Evolutionary conservation across 140 eudicot species (phyloP), one percentile per base, ranked within the genome.

Genomic region (Cichorium intybus): DNA sequence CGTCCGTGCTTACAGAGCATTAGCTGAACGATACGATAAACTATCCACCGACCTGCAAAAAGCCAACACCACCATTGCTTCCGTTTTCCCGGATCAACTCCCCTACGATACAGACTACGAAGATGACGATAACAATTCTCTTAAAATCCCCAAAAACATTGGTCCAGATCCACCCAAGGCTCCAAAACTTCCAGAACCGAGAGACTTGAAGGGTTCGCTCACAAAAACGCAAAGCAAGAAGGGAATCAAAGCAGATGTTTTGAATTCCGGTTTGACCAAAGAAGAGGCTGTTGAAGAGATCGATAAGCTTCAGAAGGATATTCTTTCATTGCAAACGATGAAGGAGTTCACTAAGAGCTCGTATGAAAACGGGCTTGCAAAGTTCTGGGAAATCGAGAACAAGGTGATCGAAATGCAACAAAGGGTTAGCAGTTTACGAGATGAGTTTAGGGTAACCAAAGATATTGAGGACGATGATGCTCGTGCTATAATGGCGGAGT

Each of bases 391-490:
- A 7, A 83, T 88, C 17, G 99, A 88, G 77, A 80, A 86, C 52
- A 76, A 82, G 60, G 79, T 93, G 14, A 31, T 10, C 26, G 84
- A 86, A 58, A 68, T 69, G 82, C 99, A 93, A 41, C 79, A 81
- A 27, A 82, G 70, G 20, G 85, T 88, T 33, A 66, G 85, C 41
- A 56, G 62, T 14, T 72, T 93, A 80, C 85, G 84, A 55, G 99
- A 93, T 49, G 99, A 88, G 67, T 88, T 85, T 69, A 63, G 70
- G 10, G 80, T 83, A 4, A 70, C 56, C 1, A 66, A 49, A 41
- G 86, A 66, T 7, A 93, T 93, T 0, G 99, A 93, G 47, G 99
- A 93, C 18, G 80, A 80, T 37, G 99, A 93, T 66, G 99, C 99
- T 15, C 83, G 95, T 15, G 86, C 69, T 27, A 74, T 86, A 66